Base-by-base conservation (phyloP, 441 rosid genomes). In the Gossypium schwendimanii region DNA sequence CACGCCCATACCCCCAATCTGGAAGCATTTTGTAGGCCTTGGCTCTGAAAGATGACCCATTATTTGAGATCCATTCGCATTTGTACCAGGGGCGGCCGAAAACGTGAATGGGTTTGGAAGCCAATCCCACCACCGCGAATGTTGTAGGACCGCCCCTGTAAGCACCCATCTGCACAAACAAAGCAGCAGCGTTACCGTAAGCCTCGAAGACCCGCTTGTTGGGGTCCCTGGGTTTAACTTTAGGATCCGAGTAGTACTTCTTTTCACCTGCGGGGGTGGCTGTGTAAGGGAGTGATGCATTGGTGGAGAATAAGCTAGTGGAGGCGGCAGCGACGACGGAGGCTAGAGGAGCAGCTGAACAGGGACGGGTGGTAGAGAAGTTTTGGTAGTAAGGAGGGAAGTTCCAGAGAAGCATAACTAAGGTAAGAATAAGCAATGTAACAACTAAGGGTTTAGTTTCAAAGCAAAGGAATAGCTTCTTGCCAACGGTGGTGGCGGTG, bases 1-100 rank as follows among this genome's bases (percentile, higher is more conserved):
- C 91, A 6, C 93, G 87, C 18, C 97, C 96, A 44, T 90, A 92
- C 0, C 96, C 97, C 96, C 96, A 92, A 73, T 90, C 97, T 0
- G 96, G 96, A 0, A 92, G 86, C 66, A 87, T 85, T 78, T 87
- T 92, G 20, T 76, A 79, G 9, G 91, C 95, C 75, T 88, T 87
- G 47, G 95, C 87, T 39, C 87, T 83, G 39, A 70, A 28, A 33
- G 91, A 81, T 3, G 93, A 75, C 28, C 88, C 89, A 47, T 86
- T 86, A 77, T 58, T 83, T 8, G 87, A 78, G 79, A 90, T 17
- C 97, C 97, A 91, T 82, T 88, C 95, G 73, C 97, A 91, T 45
- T 89, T 87, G 76, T 78, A 91, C 91, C 93, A 87, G 0, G 97
- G 95, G 18, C 72, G 75, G 0, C 91, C 89, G 76, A 75, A 91